Evolutionary conservation across 768 basidiomycete genomes (phyloP).

Genomic region (Tricholoma saponaceum): DNA sequence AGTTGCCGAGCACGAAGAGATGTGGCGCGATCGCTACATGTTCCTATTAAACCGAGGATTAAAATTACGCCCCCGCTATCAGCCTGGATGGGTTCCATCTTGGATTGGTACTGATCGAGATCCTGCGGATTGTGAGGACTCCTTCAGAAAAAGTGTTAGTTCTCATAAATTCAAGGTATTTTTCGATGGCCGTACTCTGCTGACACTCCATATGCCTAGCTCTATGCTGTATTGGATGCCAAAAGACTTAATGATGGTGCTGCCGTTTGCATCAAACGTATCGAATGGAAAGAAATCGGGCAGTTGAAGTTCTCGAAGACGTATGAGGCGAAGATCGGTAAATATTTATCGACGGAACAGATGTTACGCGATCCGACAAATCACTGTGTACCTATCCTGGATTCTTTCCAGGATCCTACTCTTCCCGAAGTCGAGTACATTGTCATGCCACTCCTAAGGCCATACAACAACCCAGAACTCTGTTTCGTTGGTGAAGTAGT

Average conservation of each 20-base stretch:
- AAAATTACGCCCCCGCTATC: slow-evolving; percentile 23
- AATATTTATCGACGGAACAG: slow-evolving; percentile 6
- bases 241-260: neutral
- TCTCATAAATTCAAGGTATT: no score
- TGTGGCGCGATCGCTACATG: slow-evolving; percentile 20
- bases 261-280: slow-evolving; percentile 9
- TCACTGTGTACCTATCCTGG: neutral
- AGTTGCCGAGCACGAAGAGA: neutral
- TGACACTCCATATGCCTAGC: neutral
- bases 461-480: slow-evolving; percentile 31
- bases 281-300: slow-evolving; percentile 4
- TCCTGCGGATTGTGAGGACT: slow-evolving; percentile 2
- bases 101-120: slow-evolving; percentile 17
- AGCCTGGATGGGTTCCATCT: slow-evolving; percentile 25
- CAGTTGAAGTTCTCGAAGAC: no score
- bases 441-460: slow-evolving; percentile 34
- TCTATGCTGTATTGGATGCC: slow-evolving; percentile 9
- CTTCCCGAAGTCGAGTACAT: slow-evolving; percentile 14
- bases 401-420: slow-evolving; percentile 10
- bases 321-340: slow-evolving; percentile 7
- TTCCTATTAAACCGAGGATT: slow-evolving; percentile 23
- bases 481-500: slow-evolving; percentile 22
- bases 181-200: no score
- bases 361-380: slow-evolving; percentile 2
- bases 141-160: slow-evolving; percentile 1